A percentile compares a stretch with the other conserved stretches of the same genome.
These are phyloP conservation scores for Paraphoma sp. DNA, from an alignment of 2,329 filamentous ascomycete species.

Conservation along the genomic window DNA sequence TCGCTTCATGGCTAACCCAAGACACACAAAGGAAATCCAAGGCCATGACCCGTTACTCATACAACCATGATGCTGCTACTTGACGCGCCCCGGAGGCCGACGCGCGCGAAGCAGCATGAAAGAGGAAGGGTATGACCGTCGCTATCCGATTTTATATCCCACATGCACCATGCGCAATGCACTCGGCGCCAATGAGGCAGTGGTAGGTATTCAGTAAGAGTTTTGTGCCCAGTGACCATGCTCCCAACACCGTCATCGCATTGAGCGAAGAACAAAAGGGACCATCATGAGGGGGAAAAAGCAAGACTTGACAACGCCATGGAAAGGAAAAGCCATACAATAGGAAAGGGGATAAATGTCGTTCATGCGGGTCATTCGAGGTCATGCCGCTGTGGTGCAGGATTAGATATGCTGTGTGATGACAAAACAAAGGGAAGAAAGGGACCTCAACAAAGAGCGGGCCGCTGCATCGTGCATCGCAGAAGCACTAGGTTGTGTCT, in stretches of 20 bases:
- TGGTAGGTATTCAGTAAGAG: too few relatives aligned
- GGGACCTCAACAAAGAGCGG: not conserved
- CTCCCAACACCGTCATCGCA: conserved; percentile 29
- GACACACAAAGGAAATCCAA: conserved; percentile 15
- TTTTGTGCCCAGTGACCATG: not conserved
- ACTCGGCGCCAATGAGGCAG: conserved; percentile 22
- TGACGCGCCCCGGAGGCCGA: conserved; percentile 1
- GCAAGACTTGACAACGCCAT: conserved; percentile 8
- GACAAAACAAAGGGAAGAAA: conserved; percentile 11
- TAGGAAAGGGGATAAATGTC: conserved; percentile 13
- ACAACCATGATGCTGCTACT: conserved; percentile 27
- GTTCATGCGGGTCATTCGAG: conserved; percentile 34
- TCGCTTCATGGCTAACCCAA: too few relatives aligned
- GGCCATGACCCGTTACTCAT: conserved; percentile 37
- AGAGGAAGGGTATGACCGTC: conserved; percentile 34
- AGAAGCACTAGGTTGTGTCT: conserved; percentile 1
- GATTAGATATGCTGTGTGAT: conserved; percentile 35
- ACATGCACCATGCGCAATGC: conserved; percentile 44
- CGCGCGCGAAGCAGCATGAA: conserved; percentile 23
- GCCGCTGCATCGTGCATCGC: conserved; percentile 1
- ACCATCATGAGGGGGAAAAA: conserved; percentile 12
- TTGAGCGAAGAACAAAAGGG: conserved; percentile 18
- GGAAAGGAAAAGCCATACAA: not conserved
- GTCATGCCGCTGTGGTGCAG: conserved; percentile 25
- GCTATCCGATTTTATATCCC: conserved; percentile 27